Evolutionary conservation across 75 land plant genomes (phyloP).

Genomic region (Pinus taeda): DNA sequence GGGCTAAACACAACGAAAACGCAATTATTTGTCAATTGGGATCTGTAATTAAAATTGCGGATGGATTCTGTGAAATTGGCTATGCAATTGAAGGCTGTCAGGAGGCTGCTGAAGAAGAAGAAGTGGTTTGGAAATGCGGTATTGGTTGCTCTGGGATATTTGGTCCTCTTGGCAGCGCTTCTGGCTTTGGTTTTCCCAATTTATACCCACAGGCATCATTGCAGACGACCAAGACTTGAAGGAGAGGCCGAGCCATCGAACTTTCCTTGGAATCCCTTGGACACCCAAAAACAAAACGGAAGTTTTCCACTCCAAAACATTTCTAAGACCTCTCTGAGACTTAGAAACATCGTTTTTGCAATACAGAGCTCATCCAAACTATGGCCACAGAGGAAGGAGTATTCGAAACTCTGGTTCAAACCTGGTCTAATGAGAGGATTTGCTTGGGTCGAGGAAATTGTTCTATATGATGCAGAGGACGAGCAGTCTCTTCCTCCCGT

Average conservation of each 20-base stretch:
- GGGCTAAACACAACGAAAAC: no score
- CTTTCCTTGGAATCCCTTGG: conserved; percentile 5
- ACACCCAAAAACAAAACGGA: background rate
- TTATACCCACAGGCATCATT: no score
- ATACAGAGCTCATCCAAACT: conserved; percentile 17
- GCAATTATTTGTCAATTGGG: no score
- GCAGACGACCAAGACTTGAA: no score
- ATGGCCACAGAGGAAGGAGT: conserved; percentile 22
- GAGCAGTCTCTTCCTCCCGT: conserved; percentile 9
- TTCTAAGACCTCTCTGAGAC: background rate
- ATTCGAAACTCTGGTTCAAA: conserved; percentile 15
- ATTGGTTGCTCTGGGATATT: no score
- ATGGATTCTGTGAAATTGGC: no score
- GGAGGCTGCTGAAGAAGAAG: no score
- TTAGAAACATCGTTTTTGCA: conserved; percentile 13
- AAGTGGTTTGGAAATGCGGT: no score
- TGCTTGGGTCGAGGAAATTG: conserved; percentile 18
- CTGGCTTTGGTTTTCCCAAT: no score
- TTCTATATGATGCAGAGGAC: background rate
- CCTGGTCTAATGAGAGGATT: conserved; percentile 23
- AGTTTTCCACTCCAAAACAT: background rate
- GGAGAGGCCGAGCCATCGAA: background rate
- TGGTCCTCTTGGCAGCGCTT: no score
- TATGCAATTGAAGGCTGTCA: no score
- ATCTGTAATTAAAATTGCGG: no score